Conservation (phyloP, 345 rosid genomes). For the Heritiera littoralis region DNA sequence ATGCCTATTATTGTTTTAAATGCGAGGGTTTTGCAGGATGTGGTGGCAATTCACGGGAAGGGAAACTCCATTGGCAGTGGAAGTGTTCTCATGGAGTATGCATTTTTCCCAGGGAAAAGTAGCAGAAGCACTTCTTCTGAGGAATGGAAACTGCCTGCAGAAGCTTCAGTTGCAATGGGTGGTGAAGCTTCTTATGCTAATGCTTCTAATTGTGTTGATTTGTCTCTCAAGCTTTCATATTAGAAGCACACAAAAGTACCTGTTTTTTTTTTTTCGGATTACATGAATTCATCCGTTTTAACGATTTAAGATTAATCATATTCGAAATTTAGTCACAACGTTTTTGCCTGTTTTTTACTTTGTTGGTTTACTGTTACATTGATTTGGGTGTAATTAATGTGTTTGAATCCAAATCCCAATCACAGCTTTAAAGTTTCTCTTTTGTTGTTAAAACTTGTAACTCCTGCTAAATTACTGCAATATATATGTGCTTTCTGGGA, state of each 20-base stretch:
- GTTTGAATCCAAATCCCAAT: conserved; percentile 24
- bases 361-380: conserved; percentile 19
- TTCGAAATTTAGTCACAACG: too few species aligned
- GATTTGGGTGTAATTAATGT: conserved; percentile 22
- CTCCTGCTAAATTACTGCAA: conserved; percentile 36
- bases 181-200: conserved; percentile 38
- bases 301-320: too few species aligned
- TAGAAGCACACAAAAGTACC: conserved; percentile 19
- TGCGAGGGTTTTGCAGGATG: conserved; percentile 33
- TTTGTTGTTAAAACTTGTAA: conserved; percentile 32
- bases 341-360: conserved; percentile 21
- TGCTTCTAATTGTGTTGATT: conserved; percentile 62
- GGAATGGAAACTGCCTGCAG: conserved; percentile 39
- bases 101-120: conserved; percentile 64
- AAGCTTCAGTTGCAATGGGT: conserved; percentile 37
- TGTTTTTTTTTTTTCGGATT: too few species aligned
- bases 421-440: conserved; percentile 33
- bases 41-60: conserved; percentile 36
- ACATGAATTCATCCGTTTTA: too few species aligned
- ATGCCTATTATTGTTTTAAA: conserved; percentile 5
- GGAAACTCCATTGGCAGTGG: conserved; percentile 34
- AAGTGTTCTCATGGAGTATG: conserved; percentile 53
- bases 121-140: conserved; percentile 38
- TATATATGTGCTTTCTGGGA: conserved; percentile 26
- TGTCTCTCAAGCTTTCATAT: conserved; percentile 80